A percentile compares a stretch with the other conserved stretches of the same genome.
phyloP scores from a whole-genome alignment of 306 rosid species.

The Prunus kanzakura region DNA sequence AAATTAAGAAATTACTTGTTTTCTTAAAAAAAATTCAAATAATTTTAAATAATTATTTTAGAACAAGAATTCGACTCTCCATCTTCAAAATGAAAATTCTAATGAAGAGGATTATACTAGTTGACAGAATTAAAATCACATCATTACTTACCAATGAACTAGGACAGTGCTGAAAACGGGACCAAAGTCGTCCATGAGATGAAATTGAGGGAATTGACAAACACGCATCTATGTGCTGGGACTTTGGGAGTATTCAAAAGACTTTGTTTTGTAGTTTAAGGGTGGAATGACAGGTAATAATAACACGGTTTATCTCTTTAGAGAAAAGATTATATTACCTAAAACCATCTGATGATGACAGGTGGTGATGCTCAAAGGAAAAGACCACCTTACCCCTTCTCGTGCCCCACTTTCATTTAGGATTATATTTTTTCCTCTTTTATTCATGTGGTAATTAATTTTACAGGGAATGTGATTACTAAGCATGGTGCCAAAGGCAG shows the following conservation, averaged over 20 bases:
- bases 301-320: not conserved
- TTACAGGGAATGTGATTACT: not conserved
- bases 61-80: no score
- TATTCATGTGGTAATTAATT: not conserved
- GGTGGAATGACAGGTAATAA: constrained; percentile 25
- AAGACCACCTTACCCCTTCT: not conserved
- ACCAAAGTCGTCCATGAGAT: not conserved
- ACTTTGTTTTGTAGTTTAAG: not conserved
- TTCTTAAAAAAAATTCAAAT: no score
- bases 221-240: not conserved
- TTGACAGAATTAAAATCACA: not conserved
- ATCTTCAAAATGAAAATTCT: no score
- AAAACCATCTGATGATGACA: not conserved
- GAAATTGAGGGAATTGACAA: not conserved
- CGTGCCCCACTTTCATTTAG: no score
- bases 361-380: no score
- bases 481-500: not conserved
- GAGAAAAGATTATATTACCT: not conserved
- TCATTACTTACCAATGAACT: not conserved
- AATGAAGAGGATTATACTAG: not conserved
- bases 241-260: not conserved
- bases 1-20: no score
- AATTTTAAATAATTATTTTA: no score
- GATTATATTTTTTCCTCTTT: not conserved
- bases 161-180: not conserved